phyloP scores from a whole-genome alignment of 352 stramenopile genomes.

The Phytophthora colocasiae region DNA sequence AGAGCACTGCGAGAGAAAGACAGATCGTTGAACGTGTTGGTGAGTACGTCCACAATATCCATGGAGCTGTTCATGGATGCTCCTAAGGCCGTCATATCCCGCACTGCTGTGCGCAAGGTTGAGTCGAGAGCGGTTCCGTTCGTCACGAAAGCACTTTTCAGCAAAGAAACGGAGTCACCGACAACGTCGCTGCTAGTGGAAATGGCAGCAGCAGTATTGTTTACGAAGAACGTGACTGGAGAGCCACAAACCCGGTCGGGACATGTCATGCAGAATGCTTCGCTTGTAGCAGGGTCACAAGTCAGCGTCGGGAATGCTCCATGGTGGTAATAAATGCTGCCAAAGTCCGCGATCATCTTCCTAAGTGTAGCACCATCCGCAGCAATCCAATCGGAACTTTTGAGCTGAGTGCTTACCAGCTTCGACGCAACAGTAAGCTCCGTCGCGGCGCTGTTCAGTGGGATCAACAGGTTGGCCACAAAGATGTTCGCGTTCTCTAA shows the following conservation, averaged over 20 bases:
- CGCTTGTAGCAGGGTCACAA: slow-evolving; percentile 47
- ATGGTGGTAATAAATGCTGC: slow-evolving; percentile 57
- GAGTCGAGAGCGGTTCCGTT: slow-evolving; percentile 47
- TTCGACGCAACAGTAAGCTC: slow-evolving; percentile 53
- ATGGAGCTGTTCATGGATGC: slow-evolving; percentile 66
- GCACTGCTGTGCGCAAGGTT: slow-evolving; percentile 49
- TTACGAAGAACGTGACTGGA: slow-evolving; percentile 50
- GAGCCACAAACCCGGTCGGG: slow-evolving; percentile 60
- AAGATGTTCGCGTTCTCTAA: slow-evolving; percentile 85
- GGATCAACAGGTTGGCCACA: slow-evolving; percentile 61
- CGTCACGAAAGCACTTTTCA: slow-evolving; percentile 58
- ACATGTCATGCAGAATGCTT: slow-evolving; percentile 61
- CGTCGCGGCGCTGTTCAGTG: slow-evolving; percentile 49
- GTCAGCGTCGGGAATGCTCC: slow-evolving; percentile 60
- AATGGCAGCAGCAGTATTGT: slow-evolving; percentile 32
- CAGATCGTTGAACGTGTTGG: slow-evolving; percentile 74
- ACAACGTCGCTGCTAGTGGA: slow-evolving; percentile 31
- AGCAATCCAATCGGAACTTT: slow-evolving; percentile 61
- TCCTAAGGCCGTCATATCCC: slow-evolving; percentile 58
- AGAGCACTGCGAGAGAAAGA: slow-evolving; percentile 79
- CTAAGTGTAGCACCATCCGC: slow-evolving; percentile 54
- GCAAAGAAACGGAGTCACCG: slow-evolving; percentile 38
- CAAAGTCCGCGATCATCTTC: slow-evolving; percentile 70
- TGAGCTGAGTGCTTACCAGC: slow-evolving; percentile 47
- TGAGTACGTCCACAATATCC: slow-evolving; percentile 62